Evolutionary conservation across 2,329 filamentous ascomycete genomes (phyloP).

Genomic region (Stemphylium beticola): DNA sequence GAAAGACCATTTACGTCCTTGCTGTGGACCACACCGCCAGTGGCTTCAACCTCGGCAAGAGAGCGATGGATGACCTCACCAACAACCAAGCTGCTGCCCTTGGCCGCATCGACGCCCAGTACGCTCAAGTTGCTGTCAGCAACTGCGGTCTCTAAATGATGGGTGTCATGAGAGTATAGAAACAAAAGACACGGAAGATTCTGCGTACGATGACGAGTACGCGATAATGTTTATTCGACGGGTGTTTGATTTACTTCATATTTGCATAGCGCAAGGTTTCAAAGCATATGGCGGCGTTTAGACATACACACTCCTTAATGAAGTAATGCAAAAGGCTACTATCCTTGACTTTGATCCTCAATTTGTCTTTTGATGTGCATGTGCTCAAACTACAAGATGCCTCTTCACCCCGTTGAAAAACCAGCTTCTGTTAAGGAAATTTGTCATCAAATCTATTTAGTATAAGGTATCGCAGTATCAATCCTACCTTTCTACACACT

Average conservation of each 20-base stretch:
- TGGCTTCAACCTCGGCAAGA: slow-evolving; percentile 58
- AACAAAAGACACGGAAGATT: not conserved
- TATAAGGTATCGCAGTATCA: too few species aligned
- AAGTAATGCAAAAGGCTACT: slow-evolving; percentile 8
- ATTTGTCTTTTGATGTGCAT: too few species aligned
- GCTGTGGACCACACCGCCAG: slow-evolving; percentile 56
- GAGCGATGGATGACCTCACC: slow-evolving; percentile 59
- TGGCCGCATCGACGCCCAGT: slow-evolving; percentile 53
- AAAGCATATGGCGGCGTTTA: slow-evolving; percentile 11
- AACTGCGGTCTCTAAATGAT: slow-evolving; percentile 41
- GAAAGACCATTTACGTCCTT: slow-evolving; percentile 56
- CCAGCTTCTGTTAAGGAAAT: too few species aligned
- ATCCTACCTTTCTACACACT: too few species aligned
- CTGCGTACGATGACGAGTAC: not conserved
- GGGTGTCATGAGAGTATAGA: not conserved
- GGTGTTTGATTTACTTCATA: not conserved
- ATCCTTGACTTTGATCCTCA: not conserved
- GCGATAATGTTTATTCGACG: slow-evolving; percentile 11
- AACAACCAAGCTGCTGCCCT: slow-evolving; percentile 52
- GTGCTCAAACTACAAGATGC: too few species aligned
- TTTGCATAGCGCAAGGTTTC: slow-evolving; percentile 7
- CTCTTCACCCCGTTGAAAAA: too few species aligned
- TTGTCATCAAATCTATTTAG: too few species aligned
- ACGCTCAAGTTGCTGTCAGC: slow-evolving; percentile 46
- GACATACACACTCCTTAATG: slow-evolving; percentile 18